These are phyloP conservation scores for Lagenidium giganteum DNA, from an alignment of 352 stramenopile genomes.

Conservation along the genomic window DNA sequence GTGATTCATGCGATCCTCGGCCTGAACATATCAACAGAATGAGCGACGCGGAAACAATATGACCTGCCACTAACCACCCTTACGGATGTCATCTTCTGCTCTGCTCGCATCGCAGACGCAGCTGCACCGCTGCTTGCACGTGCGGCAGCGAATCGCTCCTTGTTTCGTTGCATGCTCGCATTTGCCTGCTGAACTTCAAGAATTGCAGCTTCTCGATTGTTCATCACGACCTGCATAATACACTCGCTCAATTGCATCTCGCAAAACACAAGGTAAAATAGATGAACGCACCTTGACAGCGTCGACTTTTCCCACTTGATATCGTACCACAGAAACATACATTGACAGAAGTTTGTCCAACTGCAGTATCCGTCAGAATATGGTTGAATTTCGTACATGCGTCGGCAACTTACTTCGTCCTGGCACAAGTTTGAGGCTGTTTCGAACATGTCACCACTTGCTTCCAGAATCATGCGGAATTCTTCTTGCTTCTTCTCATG, in stretches of 20 bases:
- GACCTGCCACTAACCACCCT: not conserved
- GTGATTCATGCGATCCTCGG: constrained; percentile 84
- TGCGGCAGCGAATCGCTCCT: constrained; percentile 81
- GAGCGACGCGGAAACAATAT: not conserved
- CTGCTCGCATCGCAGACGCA: constrained; percentile 79
- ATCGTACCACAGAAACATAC: constrained; percentile 84
- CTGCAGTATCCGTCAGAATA: too few species aligned
- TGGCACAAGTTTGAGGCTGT: constrained; percentile 84
- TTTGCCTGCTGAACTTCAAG: constrained; percentile 86
- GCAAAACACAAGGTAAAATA: constrained; percentile 3
- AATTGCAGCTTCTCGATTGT: constrained; percentile 82
- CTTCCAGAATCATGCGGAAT: constrained; percentile 73
- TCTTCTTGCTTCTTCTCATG: constrained; percentile 71
- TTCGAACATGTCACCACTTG: constrained; percentile 80
- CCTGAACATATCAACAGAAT: constrained; percentile 19
- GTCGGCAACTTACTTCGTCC: constrained; percentile 48
- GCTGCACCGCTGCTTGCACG: constrained; percentile 79
- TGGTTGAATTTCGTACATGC: too few species aligned
- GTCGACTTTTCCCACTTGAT: constrained; percentile 80
- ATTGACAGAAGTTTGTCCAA: constrained; percentile 80
- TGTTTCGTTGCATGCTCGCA: constrained; percentile 86
- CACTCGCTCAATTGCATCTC: too few species aligned
- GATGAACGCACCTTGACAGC: constrained; percentile 66
- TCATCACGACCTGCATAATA: constrained; percentile 73
- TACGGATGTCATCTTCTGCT: constrained; percentile 86